Evolutionary conservation across 805 yeast species (phyloP), one percentile per base, ranked within the genome.

Genomic region (Cyberlindnera maclurae): DNA sequence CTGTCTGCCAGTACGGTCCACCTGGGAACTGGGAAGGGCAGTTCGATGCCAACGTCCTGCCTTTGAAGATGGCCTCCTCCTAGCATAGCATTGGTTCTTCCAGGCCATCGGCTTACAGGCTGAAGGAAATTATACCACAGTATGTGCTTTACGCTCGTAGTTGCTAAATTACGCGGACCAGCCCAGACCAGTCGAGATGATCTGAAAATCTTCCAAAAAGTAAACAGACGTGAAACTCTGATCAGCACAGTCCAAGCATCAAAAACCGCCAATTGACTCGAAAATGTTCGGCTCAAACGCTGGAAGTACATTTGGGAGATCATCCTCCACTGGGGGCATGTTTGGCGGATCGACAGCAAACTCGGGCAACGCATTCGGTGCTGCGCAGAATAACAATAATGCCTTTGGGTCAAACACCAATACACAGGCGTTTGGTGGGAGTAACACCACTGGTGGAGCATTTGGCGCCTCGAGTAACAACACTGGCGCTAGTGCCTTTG

Each of bases 1-100:
- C 82, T 22, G 73, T 82, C 35, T 85, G 95, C 55, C 76, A 77
- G 39, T 85, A 85, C 54, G 63, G 62, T 46, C 73, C 80, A 4
- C 72, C 79, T 8, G 95, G 94, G 38, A 84, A 84, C 58, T 57
- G 68, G 28, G 57, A 63, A n/a, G 74, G 77, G 15, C 47, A 62
- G 38, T 63, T 56, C 31, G 42, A 42, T n/a, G 47, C 47, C 15
- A 64, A 70, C 37, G 75, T 71, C 7, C 37, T 47, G 41, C 51
- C 49, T 3, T 27, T 49, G 27, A 34, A n/a, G n/a, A n/a, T n/a
- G n/a, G n/a, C n/a, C n/a, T n/a, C n/a, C n/a, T n/a, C n/a, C n/a
- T n/a, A n/a, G n/a, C n/a, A n/a, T n/a, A n/a, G n/a, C n/a, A n/a
- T n/a, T n/a, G n/a, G n/a, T n/a, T n/a, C n/a, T n/a, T n/a, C n/a